These are phyloP conservation scores for Aspergillus novofumigatus DNA, from an alignment of 2,329 filamentous ascomycete species.

Conservation along the genomic window DNA sequence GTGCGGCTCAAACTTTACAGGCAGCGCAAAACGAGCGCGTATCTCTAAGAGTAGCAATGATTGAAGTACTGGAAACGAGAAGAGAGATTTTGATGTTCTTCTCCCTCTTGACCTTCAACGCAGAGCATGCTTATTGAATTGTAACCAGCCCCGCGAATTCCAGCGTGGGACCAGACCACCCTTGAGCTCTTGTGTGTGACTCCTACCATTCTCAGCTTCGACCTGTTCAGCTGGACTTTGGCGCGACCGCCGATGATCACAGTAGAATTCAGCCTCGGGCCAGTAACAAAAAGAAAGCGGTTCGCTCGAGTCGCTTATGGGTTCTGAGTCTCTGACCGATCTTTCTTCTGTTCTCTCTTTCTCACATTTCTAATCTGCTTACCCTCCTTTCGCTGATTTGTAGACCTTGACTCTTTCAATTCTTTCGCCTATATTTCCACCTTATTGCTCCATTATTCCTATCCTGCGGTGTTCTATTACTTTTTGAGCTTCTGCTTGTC, in stretches of 20 bases:
- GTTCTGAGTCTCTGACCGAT: not conserved
- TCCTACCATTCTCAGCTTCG: not conserved
- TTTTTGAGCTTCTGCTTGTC: not conserved
- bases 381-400: not conserved
- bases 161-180: not conserved
- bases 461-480: too few species aligned
- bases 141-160: not conserved
- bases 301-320: not conserved
- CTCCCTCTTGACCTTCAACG: not conserved
- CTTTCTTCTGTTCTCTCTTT: not conserved
- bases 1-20: not conserved
- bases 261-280: not conserved
- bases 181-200: not conserved
- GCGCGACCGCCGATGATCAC: not conserved
- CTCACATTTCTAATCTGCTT: not conserved
- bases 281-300: not conserved
- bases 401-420: not conserved
- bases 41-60: not conserved
- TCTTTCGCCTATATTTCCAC: not conserved
- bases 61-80: not conserved
- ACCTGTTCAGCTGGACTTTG: not conserved
- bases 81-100: not conserved
- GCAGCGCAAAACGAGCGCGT: not conserved
- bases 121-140: not conserved
- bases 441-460: not conserved